A percentile compares a stretch with the other conserved stretches of the same genome.
These are phyloP conservation scores for Peniophora sp. DNA, from an alignment of 1,284 basidiomycete genomes.

Conservation along the genomic window DNA sequence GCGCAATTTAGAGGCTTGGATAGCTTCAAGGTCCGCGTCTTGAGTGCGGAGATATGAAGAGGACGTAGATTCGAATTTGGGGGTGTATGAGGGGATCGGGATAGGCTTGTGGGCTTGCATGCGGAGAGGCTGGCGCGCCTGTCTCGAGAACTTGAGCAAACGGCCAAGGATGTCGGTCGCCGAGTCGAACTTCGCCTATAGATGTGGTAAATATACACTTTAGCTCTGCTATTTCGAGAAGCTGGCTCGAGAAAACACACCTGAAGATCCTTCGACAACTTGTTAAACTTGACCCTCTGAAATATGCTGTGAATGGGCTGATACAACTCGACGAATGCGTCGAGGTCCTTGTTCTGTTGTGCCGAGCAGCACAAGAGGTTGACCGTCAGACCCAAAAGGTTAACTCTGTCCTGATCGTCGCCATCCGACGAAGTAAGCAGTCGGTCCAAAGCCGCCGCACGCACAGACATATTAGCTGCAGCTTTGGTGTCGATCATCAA, in stretches of 20 bases:
- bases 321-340: slow-evolving; percentile 82
- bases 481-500: slow-evolving; percentile 34
- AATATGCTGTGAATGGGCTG: slow-evolving; percentile 59
- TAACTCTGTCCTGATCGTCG: slow-evolving; percentile 58
- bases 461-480: slow-evolving; percentile 28
- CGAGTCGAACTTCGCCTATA: slow-evolving; percentile 29
- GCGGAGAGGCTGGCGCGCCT: slow-evolving; percentile 71
- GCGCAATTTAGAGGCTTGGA: slow-evolving; percentile 81
- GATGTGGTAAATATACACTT: slow-evolving; percentile 31
- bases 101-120: slow-evolving; percentile 96
- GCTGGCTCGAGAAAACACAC: slow-evolving; percentile 26
- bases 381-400: slow-evolving; percentile 57
- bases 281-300: slow-evolving; percentile 39
- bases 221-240: not conserved
- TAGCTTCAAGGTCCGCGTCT: slow-evolving; percentile 91
- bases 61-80: slow-evolving; percentile 86
- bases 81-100: slow-evolving; percentile 87
- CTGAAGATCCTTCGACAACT: slow-evolving; percentile 44
- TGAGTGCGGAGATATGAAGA: slow-evolving; percentile 77
- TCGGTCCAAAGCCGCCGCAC: slow-evolving; percentile 39
- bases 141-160: slow-evolving; percentile 66
- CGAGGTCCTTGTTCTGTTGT: slow-evolving; percentile 68
- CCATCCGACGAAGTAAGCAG: slow-evolving; percentile 29
- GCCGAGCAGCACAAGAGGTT: slow-evolving; percentile 62
- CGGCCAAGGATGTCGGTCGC: slow-evolving; percentile 36